Evolutionary conservation across 257 asterid genomes (phyloP).

Genomic region (Solanum medicagineum): DNA sequence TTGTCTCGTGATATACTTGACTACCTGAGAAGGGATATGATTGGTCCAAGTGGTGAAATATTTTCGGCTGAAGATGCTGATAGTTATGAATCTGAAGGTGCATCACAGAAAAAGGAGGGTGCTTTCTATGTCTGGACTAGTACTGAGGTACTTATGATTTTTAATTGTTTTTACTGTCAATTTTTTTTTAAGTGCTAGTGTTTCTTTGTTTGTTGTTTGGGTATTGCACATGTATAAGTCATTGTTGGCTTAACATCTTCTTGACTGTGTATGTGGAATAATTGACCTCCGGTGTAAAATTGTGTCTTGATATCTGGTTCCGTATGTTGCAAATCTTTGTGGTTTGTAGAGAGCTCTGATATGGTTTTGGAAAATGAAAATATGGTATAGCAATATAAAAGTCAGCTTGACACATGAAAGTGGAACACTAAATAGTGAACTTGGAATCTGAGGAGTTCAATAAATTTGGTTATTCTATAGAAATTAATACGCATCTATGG

Average conservation of each 20-base stretch:
- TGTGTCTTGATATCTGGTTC: neutral
- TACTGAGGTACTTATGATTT: constrained; percentile 42
- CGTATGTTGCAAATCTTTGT: neutral
- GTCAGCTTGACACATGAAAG: neutral
- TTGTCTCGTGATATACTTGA: constrained; percentile 68
- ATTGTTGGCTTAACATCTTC: neutral
- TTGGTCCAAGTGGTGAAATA: constrained; percentile 76
- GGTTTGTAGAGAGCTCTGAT: neutral
- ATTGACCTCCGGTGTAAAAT: neutral
- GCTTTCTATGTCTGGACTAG: constrained; percentile 85
- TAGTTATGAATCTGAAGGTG: constrained; percentile 76
- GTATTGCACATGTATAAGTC: neutral
- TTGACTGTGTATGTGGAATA: neutral
- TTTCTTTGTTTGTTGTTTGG: neutral
- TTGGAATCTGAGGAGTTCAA: neutral
- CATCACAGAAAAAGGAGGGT: constrained; percentile 71
- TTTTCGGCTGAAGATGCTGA: constrained; percentile 98
- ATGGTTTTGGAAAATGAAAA: neutral
- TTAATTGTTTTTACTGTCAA: neutral
- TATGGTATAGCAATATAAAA: neutral
- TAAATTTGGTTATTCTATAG: neutral
- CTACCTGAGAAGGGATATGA: constrained; percentile 91
- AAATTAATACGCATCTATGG: neutral
- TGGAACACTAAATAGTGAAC: neutral
- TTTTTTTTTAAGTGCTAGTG: neutral